A percentile compares a stretch with the other conserved stretches of the same genome.
Evolutionary conservation across 78 protist species (phyloP).

Genomic region (Dictyostelium firmibasis): DNA sequence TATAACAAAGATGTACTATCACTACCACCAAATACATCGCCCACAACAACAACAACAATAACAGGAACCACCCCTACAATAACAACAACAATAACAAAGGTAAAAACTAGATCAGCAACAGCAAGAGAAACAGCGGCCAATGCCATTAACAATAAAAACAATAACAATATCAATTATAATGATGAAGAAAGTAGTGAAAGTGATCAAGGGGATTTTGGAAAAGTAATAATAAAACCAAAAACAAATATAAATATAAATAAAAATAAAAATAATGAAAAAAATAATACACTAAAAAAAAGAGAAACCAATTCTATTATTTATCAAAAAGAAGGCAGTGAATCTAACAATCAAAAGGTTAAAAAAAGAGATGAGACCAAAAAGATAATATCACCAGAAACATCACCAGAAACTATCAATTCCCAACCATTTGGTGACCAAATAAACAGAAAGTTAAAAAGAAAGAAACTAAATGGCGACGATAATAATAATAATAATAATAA

Average conservation of each 20-base stretch:
- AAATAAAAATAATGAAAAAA: too few species aligned
- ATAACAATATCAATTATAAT: too few species aligned
- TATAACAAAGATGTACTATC: background rate
- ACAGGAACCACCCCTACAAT: background rate
- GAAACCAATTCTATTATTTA: background rate
- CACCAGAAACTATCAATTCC: background rate
- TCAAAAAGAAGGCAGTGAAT: background rate
- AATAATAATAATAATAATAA: too few species aligned
- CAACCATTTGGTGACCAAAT: background rate
- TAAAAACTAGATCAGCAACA: background rate
- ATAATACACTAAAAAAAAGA: too few species aligned
- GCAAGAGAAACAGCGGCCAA: background rate
- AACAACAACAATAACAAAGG: background rate
- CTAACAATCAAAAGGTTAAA: background rate
- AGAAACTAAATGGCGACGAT: too few species aligned
- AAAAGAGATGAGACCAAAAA: too few species aligned
- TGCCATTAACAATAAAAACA: too few species aligned
- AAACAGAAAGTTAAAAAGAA: background rate
- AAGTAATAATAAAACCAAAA: too few species aligned
- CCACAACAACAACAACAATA: background rate
- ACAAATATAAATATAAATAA: background rate
- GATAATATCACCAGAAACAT: background rate
- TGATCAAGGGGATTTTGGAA: background rate
- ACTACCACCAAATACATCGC: background rate
- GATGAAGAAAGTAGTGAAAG: background rate